Conservation (phyloP, 805 yeast species). For the Teunomyces gatunensis region DNA sequence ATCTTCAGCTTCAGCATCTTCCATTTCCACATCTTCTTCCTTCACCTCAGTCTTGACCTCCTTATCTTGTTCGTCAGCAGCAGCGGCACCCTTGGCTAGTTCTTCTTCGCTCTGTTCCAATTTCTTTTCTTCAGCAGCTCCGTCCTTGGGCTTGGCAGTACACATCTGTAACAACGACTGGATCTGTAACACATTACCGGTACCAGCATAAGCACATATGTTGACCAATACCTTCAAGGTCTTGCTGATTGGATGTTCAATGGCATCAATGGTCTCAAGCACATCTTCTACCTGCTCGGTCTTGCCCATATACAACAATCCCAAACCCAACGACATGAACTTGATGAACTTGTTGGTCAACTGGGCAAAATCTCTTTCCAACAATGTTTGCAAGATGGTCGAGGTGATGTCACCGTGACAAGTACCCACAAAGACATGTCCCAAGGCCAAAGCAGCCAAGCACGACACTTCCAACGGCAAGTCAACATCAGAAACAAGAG, state of each 20-base stretch:
- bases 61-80: constrained; percentile 8
- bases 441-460: constrained; percentile 86
- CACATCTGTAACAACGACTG: constrained; percentile 88
- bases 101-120: constrained; percentile 47
- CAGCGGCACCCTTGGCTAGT: constrained; percentile 14
- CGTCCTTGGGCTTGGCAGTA: constrained; percentile 64
- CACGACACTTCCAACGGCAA: constrained; percentile 76
- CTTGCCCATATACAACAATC: constrained; percentile 88
- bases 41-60: constrained; percentile 7
- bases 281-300: constrained; percentile 93
- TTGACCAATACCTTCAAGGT: constrained; percentile 86
- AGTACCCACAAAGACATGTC: constrained; percentile 93
- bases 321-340: constrained; percentile 89
- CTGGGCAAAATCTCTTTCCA: constrained; percentile 79
- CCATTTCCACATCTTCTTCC: constrained; percentile 31
- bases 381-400: constrained; percentile 82
- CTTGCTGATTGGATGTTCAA: constrained; percentile 90
- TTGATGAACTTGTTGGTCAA: constrained; percentile 83
- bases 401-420: constrained; percentile 93
- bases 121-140: constrained; percentile 57
- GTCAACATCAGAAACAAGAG: constrained; percentile 76
- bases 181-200: constrained; percentile 94
- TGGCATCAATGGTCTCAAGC: constrained; percentile 87
- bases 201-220: constrained; percentile 94
- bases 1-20: constrained; percentile 22